Conservation (phyloP, 2,329 filamentous ascomycete genomes). For the Alternaria sp. region DNA sequence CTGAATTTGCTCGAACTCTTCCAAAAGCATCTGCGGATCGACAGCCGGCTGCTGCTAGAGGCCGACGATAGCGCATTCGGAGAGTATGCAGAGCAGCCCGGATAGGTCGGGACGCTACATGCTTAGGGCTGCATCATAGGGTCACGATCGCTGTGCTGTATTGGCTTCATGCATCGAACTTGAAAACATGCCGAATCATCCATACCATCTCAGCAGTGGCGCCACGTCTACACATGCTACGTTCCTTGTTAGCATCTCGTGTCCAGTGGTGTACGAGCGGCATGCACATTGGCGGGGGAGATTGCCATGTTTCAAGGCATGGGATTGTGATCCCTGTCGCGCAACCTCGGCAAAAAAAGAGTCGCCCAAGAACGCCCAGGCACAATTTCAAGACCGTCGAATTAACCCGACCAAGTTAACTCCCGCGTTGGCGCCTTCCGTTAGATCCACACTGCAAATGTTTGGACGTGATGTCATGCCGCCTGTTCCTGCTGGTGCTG, state of each 20-base stretch:
- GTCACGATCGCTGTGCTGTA: background rate
- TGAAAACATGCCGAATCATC: background rate
- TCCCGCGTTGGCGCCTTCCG: background rate
- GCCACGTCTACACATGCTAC: background rate
- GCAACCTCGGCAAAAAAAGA: background rate
- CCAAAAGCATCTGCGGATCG: background rate
- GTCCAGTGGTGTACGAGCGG: background rate
- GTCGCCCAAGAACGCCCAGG: conserved; percentile 6
- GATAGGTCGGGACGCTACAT: conserved; percentile 7
- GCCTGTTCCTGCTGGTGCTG: conserved; percentile 6
- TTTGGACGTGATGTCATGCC: conserved; percentile 9
- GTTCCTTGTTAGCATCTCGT: background rate
- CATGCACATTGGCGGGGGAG: background rate
- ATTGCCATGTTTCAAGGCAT: background rate
- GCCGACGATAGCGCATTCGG: background rate
- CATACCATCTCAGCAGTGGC: background rate
- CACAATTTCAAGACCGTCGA: background rate
- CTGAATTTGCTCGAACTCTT: background rate
- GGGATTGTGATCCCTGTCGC: background rate
- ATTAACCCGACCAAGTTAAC: background rate
- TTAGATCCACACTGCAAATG: background rate
- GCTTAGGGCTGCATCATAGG: background rate
- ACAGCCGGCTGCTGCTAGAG: background rate
- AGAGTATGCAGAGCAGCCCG: background rate
- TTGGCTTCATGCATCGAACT: background rate